Conservation (phyloP, 2,329 filamentous ascomycete genomes). For the Cladosporium velox region DNA sequence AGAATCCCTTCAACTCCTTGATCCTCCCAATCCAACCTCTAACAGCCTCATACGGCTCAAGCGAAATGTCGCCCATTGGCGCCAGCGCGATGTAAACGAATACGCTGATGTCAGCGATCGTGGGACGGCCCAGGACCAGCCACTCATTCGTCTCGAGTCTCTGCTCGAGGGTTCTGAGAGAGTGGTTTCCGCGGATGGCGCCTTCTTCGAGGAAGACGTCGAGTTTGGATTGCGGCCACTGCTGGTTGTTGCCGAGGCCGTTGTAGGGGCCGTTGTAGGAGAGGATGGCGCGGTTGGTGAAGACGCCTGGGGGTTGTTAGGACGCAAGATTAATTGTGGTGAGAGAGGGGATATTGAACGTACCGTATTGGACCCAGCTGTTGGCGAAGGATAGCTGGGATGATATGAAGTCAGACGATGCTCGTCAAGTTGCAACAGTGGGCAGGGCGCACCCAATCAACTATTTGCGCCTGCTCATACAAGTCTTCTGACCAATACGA, state of each 20-base stretch:
- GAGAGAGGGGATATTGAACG: background rate
- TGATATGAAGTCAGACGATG: too few relatives aligned
- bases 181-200: constrained; percentile 23
- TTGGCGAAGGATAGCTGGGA: constrained; percentile 7
- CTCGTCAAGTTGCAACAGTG: too few relatives aligned
- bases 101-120: constrained; percentile 27
- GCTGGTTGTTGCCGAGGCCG: constrained; percentile 52
- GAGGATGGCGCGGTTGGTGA: constrained; percentile 29
- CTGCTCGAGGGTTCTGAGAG: constrained; percentile 22
- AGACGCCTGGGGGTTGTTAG: constrained; percentile 17
- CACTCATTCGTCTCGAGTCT: constrained; percentile 7
- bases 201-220: constrained; percentile 42
- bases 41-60: constrained; percentile 23
- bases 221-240: constrained; percentile 56
- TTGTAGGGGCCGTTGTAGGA: constrained; percentile 27
- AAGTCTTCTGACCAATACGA: too few relatives aligned
- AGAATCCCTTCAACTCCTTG: constrained; percentile 20
- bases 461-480: too few relatives aligned
- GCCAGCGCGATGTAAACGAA: constrained; percentile 30
- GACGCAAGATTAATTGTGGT: background rate
- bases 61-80: constrained; percentile 27
- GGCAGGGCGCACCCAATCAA: too few relatives aligned
- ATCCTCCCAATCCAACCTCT: constrained; percentile 22
- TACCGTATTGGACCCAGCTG: background rate
- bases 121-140: constrained; percentile 4